Conservation (phyloP, 139 green algal genomes). For the Haematococcus sp. region DNA sequence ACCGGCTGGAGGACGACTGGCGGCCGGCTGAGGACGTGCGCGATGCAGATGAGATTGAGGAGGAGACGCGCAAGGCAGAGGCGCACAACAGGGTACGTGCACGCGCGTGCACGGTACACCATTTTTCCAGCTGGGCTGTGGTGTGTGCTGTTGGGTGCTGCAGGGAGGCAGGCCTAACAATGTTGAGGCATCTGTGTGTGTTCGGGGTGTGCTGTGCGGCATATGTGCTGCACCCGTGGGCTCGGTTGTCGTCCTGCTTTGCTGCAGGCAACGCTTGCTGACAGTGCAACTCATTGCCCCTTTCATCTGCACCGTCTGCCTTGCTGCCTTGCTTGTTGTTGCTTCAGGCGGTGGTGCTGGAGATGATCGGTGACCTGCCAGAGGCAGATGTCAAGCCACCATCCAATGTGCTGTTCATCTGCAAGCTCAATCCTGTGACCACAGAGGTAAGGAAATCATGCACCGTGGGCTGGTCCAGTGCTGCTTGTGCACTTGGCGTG, state of each 20-base stretch:
- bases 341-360: conserved; percentile 85
- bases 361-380: conserved; percentile 92
- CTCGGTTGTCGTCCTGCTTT: too few relatives aligned
- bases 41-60: conserved; percentile 80
- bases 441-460: conserved; percentile 47
- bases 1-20: conserved; percentile 97
- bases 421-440: conserved; percentile 94
- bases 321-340: background rate
- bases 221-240: background rate
- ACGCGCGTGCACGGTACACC: too few relatives aligned
- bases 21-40: conserved; percentile 70
- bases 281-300: too few relatives aligned
- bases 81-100: conserved; percentile 58
- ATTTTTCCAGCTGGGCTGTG: too few relatives aligned
- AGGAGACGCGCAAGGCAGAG: conserved; percentile 68
- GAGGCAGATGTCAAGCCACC: conserved; percentile 86
- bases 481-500: too few relatives aligned
- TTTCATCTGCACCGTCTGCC: too few relatives aligned
- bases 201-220: background rate
- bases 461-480: too few relatives aligned
- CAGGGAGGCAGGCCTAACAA: too few relatives aligned
- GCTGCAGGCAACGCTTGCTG: too few relatives aligned
- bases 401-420: conserved; percentile 96
- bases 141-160: too few relatives aligned
- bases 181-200: background rate